Base-by-base conservation (phyloP, 345 rosid species). In the Sisymbrium irio region DNA sequence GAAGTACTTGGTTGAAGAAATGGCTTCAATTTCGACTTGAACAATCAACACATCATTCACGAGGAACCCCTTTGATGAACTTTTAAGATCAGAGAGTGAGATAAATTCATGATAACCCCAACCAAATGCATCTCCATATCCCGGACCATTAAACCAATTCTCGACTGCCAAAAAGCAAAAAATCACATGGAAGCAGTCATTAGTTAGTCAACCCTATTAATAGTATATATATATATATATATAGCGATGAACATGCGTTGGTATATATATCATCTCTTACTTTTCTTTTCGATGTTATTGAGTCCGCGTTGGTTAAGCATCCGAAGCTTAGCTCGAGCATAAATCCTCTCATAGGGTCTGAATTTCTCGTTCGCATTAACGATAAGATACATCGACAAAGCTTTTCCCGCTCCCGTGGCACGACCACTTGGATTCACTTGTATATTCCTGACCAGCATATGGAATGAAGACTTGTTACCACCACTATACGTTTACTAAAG, bases 1-100 rank as follows among this genome's bases (percentile, higher is more conserved):
- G 46, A 44, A 35, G 36, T 70, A 70, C 74, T 70, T 59, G n/a
- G 67, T 60, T 7, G 53, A 60, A 37, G 75, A 71, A 61, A 71
- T 0, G 0, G 68, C 67, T 19, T 71, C 61, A 1, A 71, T 7
- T 49, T 71, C 60, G 2, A 71, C 75, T 49, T 71, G 53, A 37
- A 71, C 68, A 4, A 11, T 50, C 60, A 71, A 36, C 6, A 22
- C 2, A 71, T 71, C 75, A 3, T 49, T 62, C 40, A 71, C 75
- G 37, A 71, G 15, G 2, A 47, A 71, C 2, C 68, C 75, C 40
- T 50, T 71, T 17, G 67, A 66, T 18, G 67, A 9, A 27, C 47
- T 60, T 36, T 7, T 57, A 0, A 74, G 66, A 45, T 74, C 51
- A 46, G 66, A 1, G 0, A 74, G 1, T 3, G 61, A 28, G 4